Conservation (phyloP, 345 rosid genomes). For the Carallia pectinifolia region DNA sequence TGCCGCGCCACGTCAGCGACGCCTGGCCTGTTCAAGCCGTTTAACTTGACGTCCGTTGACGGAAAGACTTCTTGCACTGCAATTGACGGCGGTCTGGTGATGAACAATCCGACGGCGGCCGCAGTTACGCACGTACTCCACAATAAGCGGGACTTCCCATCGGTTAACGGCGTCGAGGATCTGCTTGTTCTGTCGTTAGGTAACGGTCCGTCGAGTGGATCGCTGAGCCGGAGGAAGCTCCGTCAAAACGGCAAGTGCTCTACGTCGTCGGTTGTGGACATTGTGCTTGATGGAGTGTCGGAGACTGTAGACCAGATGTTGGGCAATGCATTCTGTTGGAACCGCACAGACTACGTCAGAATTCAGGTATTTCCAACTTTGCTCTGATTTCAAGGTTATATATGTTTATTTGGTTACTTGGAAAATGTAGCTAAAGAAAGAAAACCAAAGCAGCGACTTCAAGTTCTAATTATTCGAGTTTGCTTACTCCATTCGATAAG, state of each 20-base stretch:
- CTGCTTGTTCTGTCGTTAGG: constrained; percentile 81
- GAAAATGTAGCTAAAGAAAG: constrained; percentile 6
- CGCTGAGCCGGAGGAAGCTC: constrained; percentile 26
- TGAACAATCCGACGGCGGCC: constrained; percentile 97
- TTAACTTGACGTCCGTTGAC: constrained; percentile 62
- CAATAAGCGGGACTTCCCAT: constrained; percentile 92
- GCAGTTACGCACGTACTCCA: constrained; percentile 95
- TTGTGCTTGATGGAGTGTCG: constrained; percentile 85
- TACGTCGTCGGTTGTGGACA: constrained; percentile 64
- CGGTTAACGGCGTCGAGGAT: constrained; percentile 81
- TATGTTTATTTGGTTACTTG: constrained; percentile 17
- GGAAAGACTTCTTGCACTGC: constrained; percentile 78
- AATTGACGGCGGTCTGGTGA: constrained; percentile 88
- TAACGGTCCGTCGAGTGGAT: constrained; percentile 53
- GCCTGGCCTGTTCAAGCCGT: constrained; percentile 81
- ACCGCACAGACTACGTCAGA: constrained; percentile 89
- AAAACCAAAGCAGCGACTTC: not conserved
- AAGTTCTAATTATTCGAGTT: not conserved
- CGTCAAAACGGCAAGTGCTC: constrained; percentile 61
- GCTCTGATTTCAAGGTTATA: not conserved
- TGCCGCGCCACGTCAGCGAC: constrained; percentile 93
- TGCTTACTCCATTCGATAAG: too few species aligned
- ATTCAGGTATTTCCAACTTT: constrained; percentile 58
- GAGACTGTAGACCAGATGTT: constrained; percentile 95
- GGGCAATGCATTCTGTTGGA: constrained; percentile 93